phyloP scores from a whole-genome alignment of 305 asterid genomes.

The Fraxinus nigra region DNA sequence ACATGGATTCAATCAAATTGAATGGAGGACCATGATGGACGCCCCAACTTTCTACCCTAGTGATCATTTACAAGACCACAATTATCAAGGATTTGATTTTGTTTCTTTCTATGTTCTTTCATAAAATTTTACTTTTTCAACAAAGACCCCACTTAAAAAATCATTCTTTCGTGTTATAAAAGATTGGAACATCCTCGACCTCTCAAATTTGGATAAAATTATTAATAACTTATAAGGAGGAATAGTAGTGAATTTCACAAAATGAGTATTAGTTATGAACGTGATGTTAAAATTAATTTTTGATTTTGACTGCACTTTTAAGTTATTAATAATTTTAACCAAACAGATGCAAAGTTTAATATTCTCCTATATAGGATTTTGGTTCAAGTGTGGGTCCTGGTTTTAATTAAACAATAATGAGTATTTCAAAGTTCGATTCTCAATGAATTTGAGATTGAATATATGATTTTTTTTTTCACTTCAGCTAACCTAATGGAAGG shows the following conservation, averaged over 20 bases:
- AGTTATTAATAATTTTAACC: neutral
- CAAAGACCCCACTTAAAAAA: neutral
- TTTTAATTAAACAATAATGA: neutral
- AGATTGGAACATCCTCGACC: neutral
- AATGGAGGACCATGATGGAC: constrained; percentile 1
- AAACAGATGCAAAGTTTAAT: neutral
- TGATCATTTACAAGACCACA: constrained; percentile 2
- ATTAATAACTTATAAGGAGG: too few relatives aligned
- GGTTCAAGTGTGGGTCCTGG: neutral
- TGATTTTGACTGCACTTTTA: too few relatives aligned
- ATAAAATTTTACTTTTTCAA: constrained; percentile 1
- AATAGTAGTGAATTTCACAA: neutral
- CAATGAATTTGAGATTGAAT: neutral
- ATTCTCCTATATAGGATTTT: neutral
- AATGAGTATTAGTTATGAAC: neutral
- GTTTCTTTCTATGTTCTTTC: constrained; percentile 10
- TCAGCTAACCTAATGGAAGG: neutral
- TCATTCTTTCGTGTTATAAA: neutral
- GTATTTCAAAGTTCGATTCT: neutral
- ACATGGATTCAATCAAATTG: neutral
- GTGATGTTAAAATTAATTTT: too few relatives aligned
- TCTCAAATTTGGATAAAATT: neutral
- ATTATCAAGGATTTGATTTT: constrained; percentile 9
- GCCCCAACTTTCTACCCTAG: constrained; percentile 3
- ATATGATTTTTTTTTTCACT: neutral